A percentile compares a stretch with the other conserved stretches of the same genome.
Conservation (phyloP, 352 stramenopile genomes). For the Pythium dissotocum region DNA sequence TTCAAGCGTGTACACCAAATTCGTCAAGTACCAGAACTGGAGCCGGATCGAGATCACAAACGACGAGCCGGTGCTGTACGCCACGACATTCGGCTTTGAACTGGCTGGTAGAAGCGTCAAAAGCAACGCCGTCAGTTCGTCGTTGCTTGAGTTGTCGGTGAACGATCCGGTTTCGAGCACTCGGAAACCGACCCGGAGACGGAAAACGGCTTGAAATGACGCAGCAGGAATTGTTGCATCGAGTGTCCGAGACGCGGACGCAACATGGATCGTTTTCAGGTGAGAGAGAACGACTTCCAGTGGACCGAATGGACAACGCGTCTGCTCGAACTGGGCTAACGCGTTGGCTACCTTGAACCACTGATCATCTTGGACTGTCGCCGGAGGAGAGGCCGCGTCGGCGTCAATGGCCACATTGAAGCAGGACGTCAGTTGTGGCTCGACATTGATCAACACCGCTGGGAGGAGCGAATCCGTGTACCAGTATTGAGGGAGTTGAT, state of each 20-base stretch:
- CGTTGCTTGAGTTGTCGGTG: not conserved
- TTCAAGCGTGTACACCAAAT: not conserved
- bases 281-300: not conserved
- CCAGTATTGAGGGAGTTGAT: constrained; percentile 10
- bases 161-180: not conserved
- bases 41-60: not conserved
- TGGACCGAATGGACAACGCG: constrained; percentile 13
- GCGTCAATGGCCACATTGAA: not conserved
- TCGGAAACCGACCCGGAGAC: not conserved
- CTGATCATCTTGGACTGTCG: constrained; percentile 16
- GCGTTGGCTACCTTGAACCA: constrained; percentile 26
- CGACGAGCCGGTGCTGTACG: not conserved
- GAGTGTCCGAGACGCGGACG: not conserved
- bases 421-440: constrained; percentile 7
- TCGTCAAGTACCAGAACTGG: not conserved
- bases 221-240: not conserved
- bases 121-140: not conserved
- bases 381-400: not conserved
- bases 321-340: constrained; percentile 28
- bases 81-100: not conserved
- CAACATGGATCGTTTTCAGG: not conserved
- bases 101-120: not conserved
- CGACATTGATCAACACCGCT: not conserved
- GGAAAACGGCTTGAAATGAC: not conserved
- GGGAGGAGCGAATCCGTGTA: constrained; percentile 1